Conservation (phyloP, 768 basidiomycete genomes). For the Pluteus cervinus region DNA sequence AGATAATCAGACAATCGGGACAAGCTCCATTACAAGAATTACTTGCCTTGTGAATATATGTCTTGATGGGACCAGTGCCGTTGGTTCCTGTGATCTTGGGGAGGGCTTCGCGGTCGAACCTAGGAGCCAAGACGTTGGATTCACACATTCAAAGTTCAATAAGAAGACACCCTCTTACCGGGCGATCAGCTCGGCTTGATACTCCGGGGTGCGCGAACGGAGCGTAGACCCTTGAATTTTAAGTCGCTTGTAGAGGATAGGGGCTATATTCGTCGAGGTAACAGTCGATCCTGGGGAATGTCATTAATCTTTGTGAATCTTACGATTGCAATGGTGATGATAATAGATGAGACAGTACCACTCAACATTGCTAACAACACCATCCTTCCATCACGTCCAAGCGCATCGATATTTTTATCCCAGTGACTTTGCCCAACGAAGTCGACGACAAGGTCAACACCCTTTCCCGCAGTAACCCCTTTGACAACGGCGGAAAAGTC, state of each 20-base stretch:
- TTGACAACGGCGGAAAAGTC: conserved; percentile 75
- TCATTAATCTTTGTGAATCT: too few species aligned
- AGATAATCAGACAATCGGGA: too few species aligned
- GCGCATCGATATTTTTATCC: conserved; percentile 60
- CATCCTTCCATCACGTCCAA: conserved; percentile 74
- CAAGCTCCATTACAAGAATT: conserved; percentile 8
- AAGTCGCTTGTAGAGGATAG: conserved; percentile 79
- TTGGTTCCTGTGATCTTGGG: conserved; percentile 49
- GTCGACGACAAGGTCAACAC: conserved; percentile 82
- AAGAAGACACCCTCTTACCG: conserved; percentile 29
- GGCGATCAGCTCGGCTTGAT: conserved; percentile 68
- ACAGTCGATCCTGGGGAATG: conserved; percentile 51
- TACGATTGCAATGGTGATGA: neutral
- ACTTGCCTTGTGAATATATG: conserved; percentile 76
- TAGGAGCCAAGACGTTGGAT: conserved; percentile 14
- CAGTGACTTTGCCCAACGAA: conserved; percentile 76
- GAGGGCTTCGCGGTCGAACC: conserved; percentile 53
- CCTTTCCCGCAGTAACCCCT: conserved; percentile 58
- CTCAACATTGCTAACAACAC: conserved; percentile 59
- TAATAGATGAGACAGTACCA: conserved; percentile 33
- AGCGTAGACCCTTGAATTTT: conserved; percentile 87
- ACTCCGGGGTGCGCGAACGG: conserved; percentile 64
- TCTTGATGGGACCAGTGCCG: conserved; percentile 57
- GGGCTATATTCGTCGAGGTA: conserved; percentile 47
- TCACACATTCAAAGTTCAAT: too few species aligned